Evolutionary conservation across 441 rosid species (phyloP).

Genomic region (Erodium moschatum): DNA sequence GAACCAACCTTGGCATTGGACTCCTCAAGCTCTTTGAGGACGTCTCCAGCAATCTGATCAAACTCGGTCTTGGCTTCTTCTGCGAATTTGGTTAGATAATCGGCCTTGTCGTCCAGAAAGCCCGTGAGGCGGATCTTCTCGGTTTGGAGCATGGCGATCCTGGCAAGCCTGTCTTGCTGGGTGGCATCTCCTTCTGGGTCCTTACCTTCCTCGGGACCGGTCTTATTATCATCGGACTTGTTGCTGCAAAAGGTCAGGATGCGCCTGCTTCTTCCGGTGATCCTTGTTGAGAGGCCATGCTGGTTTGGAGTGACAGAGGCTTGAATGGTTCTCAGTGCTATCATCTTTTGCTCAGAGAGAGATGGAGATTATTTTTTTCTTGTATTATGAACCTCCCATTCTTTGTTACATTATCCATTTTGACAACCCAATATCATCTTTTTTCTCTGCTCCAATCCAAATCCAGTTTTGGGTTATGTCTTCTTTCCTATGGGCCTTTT

Average conservation of each 20-base stretch:
- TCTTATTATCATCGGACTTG: slow-evolving; percentile 34
- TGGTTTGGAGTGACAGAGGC: slow-evolving; percentile 35
- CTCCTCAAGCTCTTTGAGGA: slow-evolving; percentile 72
- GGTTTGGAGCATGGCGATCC: slow-evolving; percentile 76
- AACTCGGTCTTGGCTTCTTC: slow-evolving; percentile 78
- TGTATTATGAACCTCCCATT: background rate
- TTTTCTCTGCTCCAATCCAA: too few relatives aligned
- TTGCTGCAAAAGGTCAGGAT: slow-evolving; percentile 31
- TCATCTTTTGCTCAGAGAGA: slow-evolving; percentile 31
- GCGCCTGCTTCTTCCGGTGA: slow-evolving; percentile 22
- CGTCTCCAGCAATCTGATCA: slow-evolving; percentile 80
- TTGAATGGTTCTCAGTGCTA: slow-evolving; percentile 45
- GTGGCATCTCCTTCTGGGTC: slow-evolving; percentile 52
- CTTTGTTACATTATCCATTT: slow-evolving; percentile 1
- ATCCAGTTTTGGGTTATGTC: too few relatives aligned
- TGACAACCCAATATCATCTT: background rate
- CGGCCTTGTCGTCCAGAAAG: slow-evolving; percentile 69
- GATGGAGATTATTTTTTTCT: background rate
- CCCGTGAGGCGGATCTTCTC: slow-evolving; percentile 75
- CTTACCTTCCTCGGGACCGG: slow-evolving; percentile 34
- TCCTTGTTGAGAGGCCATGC: slow-evolving; percentile 32
- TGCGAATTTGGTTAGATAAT: slow-evolving; percentile 62
- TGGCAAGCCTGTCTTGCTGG: slow-evolving; percentile 75
- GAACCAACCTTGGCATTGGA: slow-evolving; percentile 69
- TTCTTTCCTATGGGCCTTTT: too few relatives aligned